phyloP scores from a whole-genome alignment of 495 filamentous ascomycete species.

The Glutinoglossum americanum region DNA sequence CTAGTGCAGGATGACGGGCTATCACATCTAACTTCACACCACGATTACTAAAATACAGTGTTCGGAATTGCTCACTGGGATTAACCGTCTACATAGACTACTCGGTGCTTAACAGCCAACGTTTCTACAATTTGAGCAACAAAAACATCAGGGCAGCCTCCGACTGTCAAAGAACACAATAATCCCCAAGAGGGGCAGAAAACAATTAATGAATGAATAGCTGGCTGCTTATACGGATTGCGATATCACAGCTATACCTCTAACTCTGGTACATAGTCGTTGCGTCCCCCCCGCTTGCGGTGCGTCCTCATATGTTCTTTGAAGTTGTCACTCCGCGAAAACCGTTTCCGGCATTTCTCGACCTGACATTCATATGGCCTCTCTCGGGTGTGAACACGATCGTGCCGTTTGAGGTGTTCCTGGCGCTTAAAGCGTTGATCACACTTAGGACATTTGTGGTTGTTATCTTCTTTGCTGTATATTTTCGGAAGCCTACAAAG shows the following conservation, averaged over 20 bases:
- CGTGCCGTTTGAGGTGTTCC: constrained; percentile 2
- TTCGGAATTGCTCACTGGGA: background rate
- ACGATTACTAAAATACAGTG: background rate
- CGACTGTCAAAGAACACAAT: background rate
- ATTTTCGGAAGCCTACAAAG: background rate
- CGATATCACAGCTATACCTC: background rate
- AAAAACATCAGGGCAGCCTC: background rate
- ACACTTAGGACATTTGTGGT: background rate
- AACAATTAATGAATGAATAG: background rate
- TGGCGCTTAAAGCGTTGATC: constrained; percentile 2
- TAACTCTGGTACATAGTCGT: background rate
- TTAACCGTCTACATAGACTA: background rate
- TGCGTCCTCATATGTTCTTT: background rate
- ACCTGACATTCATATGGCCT: background rate
- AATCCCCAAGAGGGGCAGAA: background rate
- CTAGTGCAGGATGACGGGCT: background rate
- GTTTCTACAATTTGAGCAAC: background rate
- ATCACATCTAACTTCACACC: background rate
- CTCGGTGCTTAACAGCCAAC: background rate
- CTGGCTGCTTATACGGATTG: background rate
- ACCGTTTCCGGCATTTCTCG: background rate
- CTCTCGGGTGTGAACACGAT: background rate
- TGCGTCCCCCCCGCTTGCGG: background rate
- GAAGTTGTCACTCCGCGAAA: constrained; percentile 1
- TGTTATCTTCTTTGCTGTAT: constrained; percentile 1